These are phyloP conservation scores for Fusarium nygamai DNA, from an alignment of 2,329 filamentous ascomycete genomes.

Conservation along the genomic window DNA sequence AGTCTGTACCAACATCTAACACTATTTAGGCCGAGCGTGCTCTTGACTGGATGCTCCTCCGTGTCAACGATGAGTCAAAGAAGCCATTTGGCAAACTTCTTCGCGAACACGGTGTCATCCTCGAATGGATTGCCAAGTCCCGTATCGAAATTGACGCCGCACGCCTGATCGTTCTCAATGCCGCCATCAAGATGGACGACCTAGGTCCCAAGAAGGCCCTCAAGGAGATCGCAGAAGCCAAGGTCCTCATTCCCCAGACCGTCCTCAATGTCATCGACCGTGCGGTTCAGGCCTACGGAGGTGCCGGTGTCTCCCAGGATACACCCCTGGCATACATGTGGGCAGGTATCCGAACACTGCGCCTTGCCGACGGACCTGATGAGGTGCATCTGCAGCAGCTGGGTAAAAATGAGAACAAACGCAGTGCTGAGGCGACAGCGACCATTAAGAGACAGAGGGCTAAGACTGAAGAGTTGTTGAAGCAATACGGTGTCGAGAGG, in stretches of 20 bases:
- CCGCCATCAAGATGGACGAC: constrained; percentile 93
- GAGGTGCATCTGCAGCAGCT: constrained; percentile 91
- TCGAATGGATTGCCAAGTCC: constrained; percentile 93
- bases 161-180: constrained; percentile 90
- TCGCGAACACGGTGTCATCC: constrained; percentile 89
- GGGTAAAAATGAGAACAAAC: constrained; percentile 82
- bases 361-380: constrained; percentile 92
- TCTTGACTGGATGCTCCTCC: constrained; percentile 92
- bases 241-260: constrained; percentile 87
- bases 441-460: constrained; percentile 72
- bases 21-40: constrained; percentile 77
- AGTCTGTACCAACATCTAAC: not conserved
- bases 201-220: constrained; percentile 88
- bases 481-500: constrained; percentile 61
- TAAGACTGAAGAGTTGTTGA: constrained; percentile 73
- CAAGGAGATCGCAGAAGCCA: constrained; percentile 94
- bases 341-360: constrained; percentile 81
- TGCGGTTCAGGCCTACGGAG: constrained; percentile 92
- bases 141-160: constrained; percentile 94
- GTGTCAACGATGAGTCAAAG: constrained; percentile 92
- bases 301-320: constrained; percentile 91
- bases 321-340: constrained; percentile 90
- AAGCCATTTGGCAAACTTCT: constrained; percentile 91
- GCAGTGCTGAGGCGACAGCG: constrained; percentile 67
- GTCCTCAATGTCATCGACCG: constrained; percentile 91